Evolutionary conservation across 2,329 filamentous ascomycete species (phyloP).

Genomic region (Emergomyces africanus): DNA sequence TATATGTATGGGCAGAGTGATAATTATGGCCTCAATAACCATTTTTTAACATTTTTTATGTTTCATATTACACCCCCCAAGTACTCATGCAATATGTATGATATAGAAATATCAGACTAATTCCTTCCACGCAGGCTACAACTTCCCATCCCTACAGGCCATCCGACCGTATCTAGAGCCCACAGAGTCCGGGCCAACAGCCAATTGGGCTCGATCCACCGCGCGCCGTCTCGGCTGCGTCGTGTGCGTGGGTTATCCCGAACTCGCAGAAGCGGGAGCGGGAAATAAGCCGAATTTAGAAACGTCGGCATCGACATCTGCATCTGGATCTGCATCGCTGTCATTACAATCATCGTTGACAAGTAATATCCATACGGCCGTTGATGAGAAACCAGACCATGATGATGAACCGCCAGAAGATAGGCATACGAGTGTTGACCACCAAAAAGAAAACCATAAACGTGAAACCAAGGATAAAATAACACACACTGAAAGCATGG

Average conservation of each 20-base stretch:
- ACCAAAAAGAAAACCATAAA: not conserved
- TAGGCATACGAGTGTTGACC: no score
- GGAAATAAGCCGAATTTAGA: slow-evolving; percentile 4
- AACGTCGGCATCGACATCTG: slow-evolving; percentile 11
- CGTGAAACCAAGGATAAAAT: not conserved
- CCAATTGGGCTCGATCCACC: slow-evolving; percentile 44
- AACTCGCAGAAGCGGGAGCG: slow-evolving; percentile 22
- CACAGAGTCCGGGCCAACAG: slow-evolving; percentile 41
- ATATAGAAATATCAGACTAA: not conserved
- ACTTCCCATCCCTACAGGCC: slow-evolving; percentile 45
- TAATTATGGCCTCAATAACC: not conserved
- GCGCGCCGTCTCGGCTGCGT: slow-evolving; percentile 44
- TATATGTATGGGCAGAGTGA: not conserved
- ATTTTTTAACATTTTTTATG: not conserved
- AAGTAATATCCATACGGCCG: not conserved
- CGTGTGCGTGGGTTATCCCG: slow-evolving; percentile 53
- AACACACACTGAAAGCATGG: not conserved
- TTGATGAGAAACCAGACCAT: slow-evolving; percentile 4
- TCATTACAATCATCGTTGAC: not conserved
- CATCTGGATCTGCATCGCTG: not conserved
- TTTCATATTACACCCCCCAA: not conserved
- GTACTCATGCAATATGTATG: not conserved
- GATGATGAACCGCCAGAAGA: not conserved
- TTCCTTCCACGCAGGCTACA: slow-evolving; percentile 40
- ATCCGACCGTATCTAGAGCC: slow-evolving; percentile 48